Percentiles rank a stretch among this genome's conserved stretches.
phyloP scores from a whole-genome alignment of 2,329 filamentous ascomycete genomes.

The Sporothrix protearum region DNA sequence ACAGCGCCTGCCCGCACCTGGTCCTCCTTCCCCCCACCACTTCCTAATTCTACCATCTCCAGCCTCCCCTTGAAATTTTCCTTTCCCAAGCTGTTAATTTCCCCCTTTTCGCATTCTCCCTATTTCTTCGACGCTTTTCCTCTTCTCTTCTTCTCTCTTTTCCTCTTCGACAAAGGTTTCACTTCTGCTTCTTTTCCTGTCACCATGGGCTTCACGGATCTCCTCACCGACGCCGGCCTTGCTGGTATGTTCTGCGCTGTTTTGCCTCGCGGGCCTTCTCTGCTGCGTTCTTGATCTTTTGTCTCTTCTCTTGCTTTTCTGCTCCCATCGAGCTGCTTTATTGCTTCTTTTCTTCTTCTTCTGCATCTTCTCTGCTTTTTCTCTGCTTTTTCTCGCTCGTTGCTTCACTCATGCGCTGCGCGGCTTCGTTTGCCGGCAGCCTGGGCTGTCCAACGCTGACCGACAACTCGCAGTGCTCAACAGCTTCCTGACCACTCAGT shows the following conservation, averaged over 20 bases:
- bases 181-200: slow-evolving; percentile 11
- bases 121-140: background rate
- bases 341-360: slow-evolving; percentile 6
- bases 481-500: slow-evolving; percentile 63
- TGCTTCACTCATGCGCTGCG: slow-evolving; percentile 11
- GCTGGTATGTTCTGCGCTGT: slow-evolving; percentile 29
- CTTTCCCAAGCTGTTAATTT: slow-evolving; percentile 14
- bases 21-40: slow-evolving; percentile 20
- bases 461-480: slow-evolving; percentile 51
- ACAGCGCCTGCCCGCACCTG: slow-evolving; percentile 6
- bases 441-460: slow-evolving; percentile 23
- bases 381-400: slow-evolving; percentile 11
- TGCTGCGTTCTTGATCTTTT: slow-evolving; percentile 10
- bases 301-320: background rate
- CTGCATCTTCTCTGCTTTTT: background rate
- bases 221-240: slow-evolving; percentile 33
- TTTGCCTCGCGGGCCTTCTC: slow-evolving; percentile 16
- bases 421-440: slow-evolving; percentile 15
- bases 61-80: slow-evolving; percentile 20
- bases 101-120: background rate
- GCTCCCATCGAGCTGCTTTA: background rate
- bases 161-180: background rate
- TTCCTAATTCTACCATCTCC: slow-evolving; percentile 20
- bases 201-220: slow-evolving; percentile 34
- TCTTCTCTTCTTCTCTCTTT: slow-evolving; percentile 12